phyloP scores from a whole-genome alignment of 768 basidiomycete species.

The Dacryopinax spathularia region DNA sequence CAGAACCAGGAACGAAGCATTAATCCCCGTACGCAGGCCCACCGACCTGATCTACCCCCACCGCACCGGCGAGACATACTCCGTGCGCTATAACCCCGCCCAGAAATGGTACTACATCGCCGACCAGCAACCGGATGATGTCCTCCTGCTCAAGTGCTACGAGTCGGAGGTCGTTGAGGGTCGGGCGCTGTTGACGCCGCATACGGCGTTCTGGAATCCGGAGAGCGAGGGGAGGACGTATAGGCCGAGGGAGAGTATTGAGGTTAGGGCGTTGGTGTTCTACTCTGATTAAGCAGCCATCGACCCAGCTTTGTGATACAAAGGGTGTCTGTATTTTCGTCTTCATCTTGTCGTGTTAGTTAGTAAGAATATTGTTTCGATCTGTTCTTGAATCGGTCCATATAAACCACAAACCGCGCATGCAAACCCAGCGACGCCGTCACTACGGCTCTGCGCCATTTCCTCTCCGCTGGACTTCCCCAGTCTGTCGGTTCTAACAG shows the following conservation, averaged over 20 bases:
- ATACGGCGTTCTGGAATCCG: slow-evolving; percentile 9
- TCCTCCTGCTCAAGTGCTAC: slow-evolving; percentile 17
- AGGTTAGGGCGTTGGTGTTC: slow-evolving; percentile 10
- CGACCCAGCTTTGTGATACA: too few species aligned
- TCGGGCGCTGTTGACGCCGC: slow-evolving; percentile 6
- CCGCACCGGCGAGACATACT: slow-evolving; percentile 26
- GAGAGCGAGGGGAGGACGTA: neutral
- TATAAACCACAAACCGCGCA: too few species aligned
- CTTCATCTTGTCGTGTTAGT: too few species aligned
- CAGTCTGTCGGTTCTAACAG: too few species aligned
- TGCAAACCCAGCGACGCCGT: too few species aligned
- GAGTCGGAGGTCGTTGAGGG: slow-evolving; percentile 25
- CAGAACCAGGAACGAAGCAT: neutral
- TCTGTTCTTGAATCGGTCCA: too few species aligned
- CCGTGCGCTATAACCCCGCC: slow-evolving; percentile 25
- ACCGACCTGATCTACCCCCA: slow-evolving; percentile 22
- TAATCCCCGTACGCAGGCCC: slow-evolving; percentile 16
- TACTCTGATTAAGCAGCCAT: slow-evolving; percentile 7
- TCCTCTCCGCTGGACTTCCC: too few species aligned
- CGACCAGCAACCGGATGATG: slow-evolving; percentile 16
- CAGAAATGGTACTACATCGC: slow-evolving; percentile 31
- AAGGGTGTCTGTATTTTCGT: too few species aligned
- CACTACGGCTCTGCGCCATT: too few species aligned
- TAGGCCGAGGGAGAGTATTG: slow-evolving; percentile 7
- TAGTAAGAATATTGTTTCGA: too few species aligned